Base-by-base conservation (phyloP, 2,329 filamentous ascomycete genomes). In the Harringtonia aguacate region DNA sequence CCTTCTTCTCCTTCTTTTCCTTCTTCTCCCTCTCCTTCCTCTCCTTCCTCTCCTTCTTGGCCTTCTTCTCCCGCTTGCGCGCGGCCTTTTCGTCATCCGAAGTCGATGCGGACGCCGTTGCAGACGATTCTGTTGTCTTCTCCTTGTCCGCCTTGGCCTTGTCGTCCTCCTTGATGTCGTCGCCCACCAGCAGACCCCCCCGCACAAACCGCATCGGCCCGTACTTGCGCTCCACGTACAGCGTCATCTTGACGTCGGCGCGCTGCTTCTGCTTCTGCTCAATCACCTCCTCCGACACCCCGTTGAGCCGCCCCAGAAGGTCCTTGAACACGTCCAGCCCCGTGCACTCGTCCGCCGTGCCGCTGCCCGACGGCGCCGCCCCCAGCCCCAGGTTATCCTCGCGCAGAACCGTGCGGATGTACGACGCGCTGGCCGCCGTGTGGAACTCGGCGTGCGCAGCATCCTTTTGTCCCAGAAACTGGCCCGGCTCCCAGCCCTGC, bases 301-400 rank as follows among this genome's bases (percentile, higher is more conserved):
- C 92, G 61, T 98, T 98, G 46, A 98, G 66, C 43, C 92, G 73
- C 20, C 90, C 89, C 18, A 98, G 68, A 5, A 98, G 67, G 50
- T 86, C 86, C 57, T 89, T 86, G 53, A 97, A 87, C 17, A 82
- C 84, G 58, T 89, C 85, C 31, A 97, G 72, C 0, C 90, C 92
- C 20, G 90, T 94, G 50, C 87, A 78, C 57, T 86, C 77, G 52
- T 87, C 81, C 52, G 82, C 80, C 54, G 78, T 79, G 44, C 81
- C 82, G 30, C 21, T 18, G 29, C 43, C 47, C 3, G 41, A 20
- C 50, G 78, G 72, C 60, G 83, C 83, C 51, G 89, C 92, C 27
- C 92, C 92, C 36, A 98, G 69, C 3, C 92, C 92, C 36, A 94
- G 76, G 54, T 82, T 94, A 60, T 97, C 88, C 58, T 97, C 89